phyloP scores from a whole-genome alignment of 2,329 filamentous ascomycete species.

The Tolypocladium paradoxum region DNA sequence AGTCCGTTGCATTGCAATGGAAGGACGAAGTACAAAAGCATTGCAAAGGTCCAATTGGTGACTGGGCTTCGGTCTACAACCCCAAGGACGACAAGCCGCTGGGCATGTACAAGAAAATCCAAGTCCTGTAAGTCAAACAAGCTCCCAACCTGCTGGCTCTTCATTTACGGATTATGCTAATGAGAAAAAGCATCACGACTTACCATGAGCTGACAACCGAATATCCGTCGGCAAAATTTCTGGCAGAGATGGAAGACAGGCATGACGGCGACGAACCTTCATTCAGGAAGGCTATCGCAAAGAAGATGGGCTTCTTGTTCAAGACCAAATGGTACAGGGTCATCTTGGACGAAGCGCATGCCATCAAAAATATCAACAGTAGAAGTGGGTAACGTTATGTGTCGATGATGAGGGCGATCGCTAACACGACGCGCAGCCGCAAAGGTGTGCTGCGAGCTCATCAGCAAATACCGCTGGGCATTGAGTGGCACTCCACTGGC shows the following conservation, averaged over 20 bases:
- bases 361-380: slow-evolving; percentile 37
- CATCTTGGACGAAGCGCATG: slow-evolving; percentile 46
- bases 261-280: slow-evolving; percentile 1
- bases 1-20: slow-evolving; percentile 17
- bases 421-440: no score
- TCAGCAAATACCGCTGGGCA: slow-evolving; percentile 21
- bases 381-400: slow-evolving; percentile 13
- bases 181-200: slow-evolving; percentile 14
- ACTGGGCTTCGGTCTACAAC: slow-evolving; percentile 5
- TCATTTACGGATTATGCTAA: no score
- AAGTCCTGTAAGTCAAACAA: neutral
- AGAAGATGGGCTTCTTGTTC: slow-evolving; percentile 18
- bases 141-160: no score
- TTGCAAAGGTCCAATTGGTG: neutral
- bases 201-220: slow-evolving; percentile 15
- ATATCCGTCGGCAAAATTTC: neutral
- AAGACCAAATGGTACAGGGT: slow-evolving; percentile 36
- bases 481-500: slow-evolving; percentile 25
- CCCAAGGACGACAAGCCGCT: neutral
- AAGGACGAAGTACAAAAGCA: slow-evolving; percentile 14
- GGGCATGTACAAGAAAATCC: neutral
- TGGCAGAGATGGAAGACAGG: neutral
- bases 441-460: slow-evolving; percentile 13
- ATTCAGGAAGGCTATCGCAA: slow-evolving; percentile 25
- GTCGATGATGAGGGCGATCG: no score